Evolutionary conservation across 179 eudicot genomes (phyloP), one percentile per base, ranked within the genome.

Genomic region (Camellia oleifera): DNA sequence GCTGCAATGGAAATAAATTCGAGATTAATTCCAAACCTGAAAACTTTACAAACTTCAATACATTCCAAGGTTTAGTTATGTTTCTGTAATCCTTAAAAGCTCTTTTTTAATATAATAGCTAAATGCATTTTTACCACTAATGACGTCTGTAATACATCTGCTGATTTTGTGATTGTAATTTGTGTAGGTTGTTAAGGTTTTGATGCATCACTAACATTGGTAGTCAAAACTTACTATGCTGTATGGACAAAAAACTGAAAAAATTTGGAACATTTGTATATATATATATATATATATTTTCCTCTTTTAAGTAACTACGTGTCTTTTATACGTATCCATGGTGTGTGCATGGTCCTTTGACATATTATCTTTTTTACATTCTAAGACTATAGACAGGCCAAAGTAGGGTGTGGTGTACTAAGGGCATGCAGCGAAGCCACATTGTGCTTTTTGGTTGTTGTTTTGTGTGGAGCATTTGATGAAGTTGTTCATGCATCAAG

Each of bases 1-100:
- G 98, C 99, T 82, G 98, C 97, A 77, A 86, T 79, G 88, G 99
- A 96, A 89, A 85, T 90, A 69, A 96, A 94, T 86, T 88, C 93
- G 32, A 86, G 97, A 87, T 90, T 94, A 80, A 32, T 96, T 61
- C 99, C 99, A 44, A 96, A 92, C 76, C 81, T 94, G 89, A 96
- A 94, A 81, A 87, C 82, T 72, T 87, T 96, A 77, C 98, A 96
- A 78, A 79, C 95, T 77, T 85, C 97, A 17, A 88, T 96, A 72
- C 74, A 90, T 81, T 89, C 97, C 32, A 94, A 96, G 98, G 99
- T 91, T 75, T 7, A 20, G 26, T 11, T 70, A 42, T 18, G 15
- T 57, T 77, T 17, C 17, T 77, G 9, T 77, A 15, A 6, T 32
- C 42, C 1, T n/a, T 12, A 26, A 67, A 9, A 32, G 11, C 45